phyloP scores from a whole-genome alignment of 768 basidiomycete genomes.

The Phylloporus arenicola region DNA sequence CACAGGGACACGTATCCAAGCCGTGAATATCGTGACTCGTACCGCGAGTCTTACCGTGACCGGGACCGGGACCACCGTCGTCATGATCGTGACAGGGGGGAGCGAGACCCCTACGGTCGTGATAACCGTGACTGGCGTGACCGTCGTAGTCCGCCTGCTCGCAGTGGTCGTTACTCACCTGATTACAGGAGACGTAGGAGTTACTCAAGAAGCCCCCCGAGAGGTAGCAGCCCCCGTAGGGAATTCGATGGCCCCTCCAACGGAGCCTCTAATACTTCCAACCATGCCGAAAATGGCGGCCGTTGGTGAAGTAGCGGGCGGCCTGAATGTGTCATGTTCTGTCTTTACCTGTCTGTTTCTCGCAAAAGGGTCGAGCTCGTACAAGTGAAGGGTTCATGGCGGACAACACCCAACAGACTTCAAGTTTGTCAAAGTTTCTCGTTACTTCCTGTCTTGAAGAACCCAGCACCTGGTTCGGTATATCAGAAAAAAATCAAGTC shows the following conservation, averaged over 20 bases:
- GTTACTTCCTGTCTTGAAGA: slow-evolving; percentile 46
- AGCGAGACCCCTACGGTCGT: slow-evolving; percentile 62
- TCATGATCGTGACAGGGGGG: slow-evolving; percentile 42
- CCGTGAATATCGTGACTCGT: slow-evolving; percentile 43
- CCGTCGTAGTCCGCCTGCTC: slow-evolving; percentile 68
- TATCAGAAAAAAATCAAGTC: slow-evolving; percentile 54
- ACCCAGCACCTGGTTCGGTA: slow-evolving; percentile 47
- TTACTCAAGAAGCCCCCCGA: slow-evolving; percentile 75
- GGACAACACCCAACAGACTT: slow-evolving; percentile 33
- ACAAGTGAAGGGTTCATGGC: slow-evolving; percentile 40
- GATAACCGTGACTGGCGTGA: slow-evolving; percentile 76
- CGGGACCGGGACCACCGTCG: slow-evolving; percentile 40
- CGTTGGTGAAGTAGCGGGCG: slow-evolving; percentile 54
- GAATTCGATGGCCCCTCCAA: slow-evolving; percentile 44
- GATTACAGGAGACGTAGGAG: slow-evolving; percentile 71
- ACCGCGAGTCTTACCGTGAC: slow-evolving; percentile 43
- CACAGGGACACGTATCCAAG: slow-evolving; percentile 42
- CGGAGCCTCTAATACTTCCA: slow-evolving; percentile 32
- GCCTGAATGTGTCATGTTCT: slow-evolving; percentile 23
- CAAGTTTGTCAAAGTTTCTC: slow-evolving; percentile 50
- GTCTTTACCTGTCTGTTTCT: slow-evolving; percentile 23
- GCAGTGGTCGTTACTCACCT: slow-evolving; percentile 67
- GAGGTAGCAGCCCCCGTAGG: slow-evolving; percentile 56
- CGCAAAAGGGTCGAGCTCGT: slow-evolving; percentile 40
- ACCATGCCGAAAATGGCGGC: slow-evolving; percentile 39